Base-by-base conservation (phyloP, 352 stramenopile species). In the Phytophthora hybrid region DNA sequence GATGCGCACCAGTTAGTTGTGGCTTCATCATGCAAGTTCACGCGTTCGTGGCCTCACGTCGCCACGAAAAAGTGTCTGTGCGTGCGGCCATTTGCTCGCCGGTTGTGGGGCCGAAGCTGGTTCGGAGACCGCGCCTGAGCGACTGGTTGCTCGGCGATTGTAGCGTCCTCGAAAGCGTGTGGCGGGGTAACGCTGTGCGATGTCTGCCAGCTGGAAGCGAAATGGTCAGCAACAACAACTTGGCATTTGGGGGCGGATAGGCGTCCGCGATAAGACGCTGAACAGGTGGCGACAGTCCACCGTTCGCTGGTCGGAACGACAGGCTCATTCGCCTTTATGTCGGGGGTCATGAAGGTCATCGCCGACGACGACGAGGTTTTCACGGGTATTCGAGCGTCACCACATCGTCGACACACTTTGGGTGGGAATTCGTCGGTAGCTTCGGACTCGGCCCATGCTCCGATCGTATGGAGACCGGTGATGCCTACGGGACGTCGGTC, bases 181-280 rank as follows among this genome's bases (percentile, higher is more conserved):
- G 69, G 55, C 53, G 52, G 59, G 32, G 47, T 64, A 67, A 64
- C 21, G 21, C 14, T 55, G 53, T 68, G 68, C 34, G 55, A 52
- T 31, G 41, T 39, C 55, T 44, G 47, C 59, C 71, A 77, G 59
- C 70, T 73, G 59, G 16, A 71, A 49, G 10, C 31, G 46, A 59
- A 59, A 63, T 74, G 58, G 64, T 66, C 71, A 74, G 71, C 49
- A 44, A 31, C 1, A 26, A 26, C 64, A 63, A 66, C 37, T 63
- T 70, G 65, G 58, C 59, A 64, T 26, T 26, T 26, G 23, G 23
- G 23, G 23, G 34, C 54, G 59, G 71, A 78, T 74, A 78, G 71
- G 71, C 71, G 62, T 57, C 56, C 67, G 66, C 71, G 71, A 78
- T 74, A 78, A 74, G 66, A 77, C 66, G 66, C 13, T 46, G 11